Evolutionary conservation across 1,284 basidiomycete genomes (phyloP).

Genomic region (Naganishia liquefaciens): DNA sequence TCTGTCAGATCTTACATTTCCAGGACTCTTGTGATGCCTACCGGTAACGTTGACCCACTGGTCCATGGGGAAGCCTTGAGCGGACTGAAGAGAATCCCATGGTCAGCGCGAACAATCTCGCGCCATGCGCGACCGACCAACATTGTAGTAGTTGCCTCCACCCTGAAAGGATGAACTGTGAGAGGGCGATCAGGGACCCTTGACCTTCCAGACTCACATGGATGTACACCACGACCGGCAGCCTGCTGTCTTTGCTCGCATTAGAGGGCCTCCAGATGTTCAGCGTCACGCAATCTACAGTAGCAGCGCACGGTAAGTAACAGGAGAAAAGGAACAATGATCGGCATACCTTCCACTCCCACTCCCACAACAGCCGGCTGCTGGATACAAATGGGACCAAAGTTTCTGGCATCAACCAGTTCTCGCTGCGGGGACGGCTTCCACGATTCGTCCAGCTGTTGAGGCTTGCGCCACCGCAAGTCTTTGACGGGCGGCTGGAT

Average conservation of each 20-base stretch:
- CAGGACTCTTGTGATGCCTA: conserved; percentile 5
- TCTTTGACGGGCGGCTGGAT: conserved; percentile 34
- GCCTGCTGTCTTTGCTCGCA: conserved; percentile 17
- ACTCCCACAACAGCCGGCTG: conserved; percentile 36
- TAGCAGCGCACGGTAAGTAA: neutral
- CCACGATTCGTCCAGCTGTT: conserved; percentile 26
- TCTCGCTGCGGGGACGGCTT: conserved; percentile 23
- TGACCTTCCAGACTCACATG: conserved; percentile 6
- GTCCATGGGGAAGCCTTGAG: conserved; percentile 32
- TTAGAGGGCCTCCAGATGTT: conserved; percentile 24
- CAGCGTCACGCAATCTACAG: conserved; percentile 26
- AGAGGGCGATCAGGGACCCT: neutral
- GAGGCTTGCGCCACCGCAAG: conserved; percentile 34
- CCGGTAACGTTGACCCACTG: conserved; percentile 33
- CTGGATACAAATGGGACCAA: conserved; percentile 36
- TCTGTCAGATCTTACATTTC: neutral
- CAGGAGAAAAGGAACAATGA: neutral
- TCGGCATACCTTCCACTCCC: conserved; percentile 29
- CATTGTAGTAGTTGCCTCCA: conserved; percentile 29
- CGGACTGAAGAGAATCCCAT: conserved; percentile 17
- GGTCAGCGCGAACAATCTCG: neutral
- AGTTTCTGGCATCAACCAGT: conserved; percentile 35
- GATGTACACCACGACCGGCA: conserved; percentile 27
- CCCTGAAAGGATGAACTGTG: neutral
- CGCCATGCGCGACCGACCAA: neutral